These are phyloP conservation scores for Sutorius eximius DNA, from an alignment of 1,284 basidiomycete genomes.

Conservation along the genomic window DNA sequence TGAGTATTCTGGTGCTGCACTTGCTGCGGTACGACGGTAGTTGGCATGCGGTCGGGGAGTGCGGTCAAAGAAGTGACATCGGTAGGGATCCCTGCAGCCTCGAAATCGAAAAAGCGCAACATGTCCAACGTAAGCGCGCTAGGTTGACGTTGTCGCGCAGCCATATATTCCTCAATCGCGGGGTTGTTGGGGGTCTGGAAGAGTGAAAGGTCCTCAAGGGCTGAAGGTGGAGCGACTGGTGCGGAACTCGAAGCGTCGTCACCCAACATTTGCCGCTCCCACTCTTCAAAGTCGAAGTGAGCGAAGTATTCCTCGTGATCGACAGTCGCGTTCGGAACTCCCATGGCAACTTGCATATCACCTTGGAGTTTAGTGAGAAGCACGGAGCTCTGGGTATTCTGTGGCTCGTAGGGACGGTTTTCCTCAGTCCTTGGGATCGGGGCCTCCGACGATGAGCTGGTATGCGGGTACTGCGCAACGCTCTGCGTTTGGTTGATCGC, in stretches of 20 bases:
- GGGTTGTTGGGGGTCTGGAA: constrained; percentile 17
- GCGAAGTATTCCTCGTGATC: constrained; percentile 15
- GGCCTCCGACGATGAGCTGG: constrained; percentile 10
- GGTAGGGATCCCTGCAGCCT: constrained; percentile 14
- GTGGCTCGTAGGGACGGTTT: constrained; percentile 36
- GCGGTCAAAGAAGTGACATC: constrained; percentile 2
- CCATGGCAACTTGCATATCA: constrained; percentile 37
- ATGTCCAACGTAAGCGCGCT: constrained; percentile 30
- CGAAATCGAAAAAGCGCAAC: constrained; percentile 32
- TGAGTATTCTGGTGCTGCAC: constrained; percentile 13
- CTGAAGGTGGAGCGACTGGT: not conserved
- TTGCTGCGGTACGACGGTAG: constrained; percentile 22
- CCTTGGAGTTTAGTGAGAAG: constrained; percentile 35
- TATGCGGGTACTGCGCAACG: constrained; percentile 2
- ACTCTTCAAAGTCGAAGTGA: constrained; percentile 9
- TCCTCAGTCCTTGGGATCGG: constrained; percentile 23
- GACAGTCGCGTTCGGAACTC: not conserved
- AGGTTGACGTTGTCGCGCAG: constrained; percentile 19
- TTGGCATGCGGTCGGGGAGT: not conserved
- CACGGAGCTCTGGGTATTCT: constrained; percentile 30
- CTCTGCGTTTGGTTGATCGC: constrained; percentile 5
- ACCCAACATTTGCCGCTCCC: constrained; percentile 2
- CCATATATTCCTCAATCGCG: constrained; percentile 11
- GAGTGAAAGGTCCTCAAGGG: constrained; percentile 18
- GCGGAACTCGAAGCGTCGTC: not conserved